A percentile compares a stretch with the other conserved stretches of the same genome.
Evolutionary conservation across 176 grass and related monocot species (phyloP).

Genomic region (Cymbopogon citratus): DNA sequence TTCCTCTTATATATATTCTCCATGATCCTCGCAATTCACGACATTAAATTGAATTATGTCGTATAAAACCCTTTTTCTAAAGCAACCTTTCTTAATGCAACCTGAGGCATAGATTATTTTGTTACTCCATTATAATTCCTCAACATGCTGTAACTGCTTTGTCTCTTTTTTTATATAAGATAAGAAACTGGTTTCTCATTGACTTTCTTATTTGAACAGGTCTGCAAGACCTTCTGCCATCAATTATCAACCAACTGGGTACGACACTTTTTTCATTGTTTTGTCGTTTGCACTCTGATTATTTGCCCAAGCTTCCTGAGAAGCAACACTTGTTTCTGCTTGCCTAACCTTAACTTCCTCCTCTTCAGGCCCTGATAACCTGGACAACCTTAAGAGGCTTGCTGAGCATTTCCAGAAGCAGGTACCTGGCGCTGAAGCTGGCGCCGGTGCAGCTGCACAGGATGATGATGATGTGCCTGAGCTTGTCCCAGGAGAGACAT

Average conservation of each 20-base stretch:
- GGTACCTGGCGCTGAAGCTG: slow-evolving; percentile 12
- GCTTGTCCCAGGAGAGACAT: slow-evolving; percentile 68
- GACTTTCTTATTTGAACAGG: slow-evolving; percentile 38
- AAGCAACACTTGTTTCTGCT: background rate
- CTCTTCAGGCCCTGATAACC: slow-evolving; percentile 58
- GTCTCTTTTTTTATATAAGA: too few species aligned
- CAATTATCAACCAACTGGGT: slow-evolving; percentile 78
- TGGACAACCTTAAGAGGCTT: slow-evolving; percentile 57
- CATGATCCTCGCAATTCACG: background rate
- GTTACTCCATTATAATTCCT: background rate
- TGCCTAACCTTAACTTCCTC: background rate
- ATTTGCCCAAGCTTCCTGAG: background rate
- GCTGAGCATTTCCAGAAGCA: slow-evolving; percentile 70
- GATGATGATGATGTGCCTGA: slow-evolving; percentile 70
- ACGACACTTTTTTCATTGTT: background rate
- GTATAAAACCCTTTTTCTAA: background rate
- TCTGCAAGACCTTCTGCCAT: slow-evolving; percentile 69
- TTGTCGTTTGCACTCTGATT: background rate
- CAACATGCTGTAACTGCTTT: too few species aligned
- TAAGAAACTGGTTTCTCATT: background rate
- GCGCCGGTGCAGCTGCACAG: slow-evolving; percentile 21
- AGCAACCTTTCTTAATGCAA: background rate
- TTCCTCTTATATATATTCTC: too few species aligned
- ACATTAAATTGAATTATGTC: background rate
- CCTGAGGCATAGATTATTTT: background rate